Base-by-base conservation (phyloP, 2,329 filamentous ascomycete species). In the Gaeumannomyces tritici region DNA sequence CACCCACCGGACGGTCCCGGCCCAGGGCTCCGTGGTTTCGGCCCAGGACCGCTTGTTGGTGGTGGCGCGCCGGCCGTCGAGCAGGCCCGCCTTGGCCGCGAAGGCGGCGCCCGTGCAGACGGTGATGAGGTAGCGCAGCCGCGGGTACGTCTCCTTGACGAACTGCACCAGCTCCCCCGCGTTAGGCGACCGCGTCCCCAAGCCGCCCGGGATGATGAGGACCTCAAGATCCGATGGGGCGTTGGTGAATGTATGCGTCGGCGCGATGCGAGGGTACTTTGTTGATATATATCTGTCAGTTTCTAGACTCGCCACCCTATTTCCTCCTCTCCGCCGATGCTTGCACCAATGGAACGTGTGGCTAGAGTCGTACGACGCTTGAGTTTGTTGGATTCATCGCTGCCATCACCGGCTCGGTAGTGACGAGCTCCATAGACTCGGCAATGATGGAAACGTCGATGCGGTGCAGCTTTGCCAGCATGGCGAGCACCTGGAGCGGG, bases 21-120 rank as follows among this genome's bases (percentile, higher is more conserved):
- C 78, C 56, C 56, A 58, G 47, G 51, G 60, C 12, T 5, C 26
- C 28, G 54, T 55, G 47, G 55, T 24, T 6, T 24, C 21, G 27
- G 56, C 55, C 77, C 82, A 89, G 0, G 79, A 77, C 8, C 72
- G 72, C 72, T 90, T 90, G 70, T 90, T 90, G 21, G 84, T 87
- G 4, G 88, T 90, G 4, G 86, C 88, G 21, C 77, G 74, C 64
- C 74, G 76, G 0, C 84, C 83, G 64, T 89, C 79, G 33, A 91
- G 70, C 2, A 89, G 71, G 0, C 87, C 87, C 0, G 85, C 76
- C 56, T 76, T 73, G 0, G 87, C 87, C 0, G 83, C 77, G 5
- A 89, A 71, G 3, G 80, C 80, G 5, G 83, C 77, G 0, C 88
- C 88, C 1, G 86, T 90, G 71, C 88, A 90, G 1, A 90, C 79